These are phyloP conservation scores for Pseudopithomyces maydicus DNA, from an alignment of 2,329 filamentous ascomycete species.

Conservation along the genomic window DNA sequence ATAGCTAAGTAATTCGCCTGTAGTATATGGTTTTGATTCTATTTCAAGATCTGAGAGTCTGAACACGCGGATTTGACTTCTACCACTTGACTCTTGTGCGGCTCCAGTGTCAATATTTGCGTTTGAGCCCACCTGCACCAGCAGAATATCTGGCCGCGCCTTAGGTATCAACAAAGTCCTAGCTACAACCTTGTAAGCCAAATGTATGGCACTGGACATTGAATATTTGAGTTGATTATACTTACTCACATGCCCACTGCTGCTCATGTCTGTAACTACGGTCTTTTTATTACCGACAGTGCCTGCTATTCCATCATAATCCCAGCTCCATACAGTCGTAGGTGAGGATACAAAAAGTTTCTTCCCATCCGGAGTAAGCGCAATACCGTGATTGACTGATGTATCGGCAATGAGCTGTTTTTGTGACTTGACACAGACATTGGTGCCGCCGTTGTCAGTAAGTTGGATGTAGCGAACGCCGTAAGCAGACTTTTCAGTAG, in stretches of 20 bases:
- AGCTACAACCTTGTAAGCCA: neutral
- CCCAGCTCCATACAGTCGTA: slow-evolving; percentile 22
- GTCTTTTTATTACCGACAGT: slow-evolving; percentile 28
- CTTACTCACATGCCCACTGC: slow-evolving; percentile 17
- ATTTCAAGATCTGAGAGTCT: slow-evolving; percentile 46
- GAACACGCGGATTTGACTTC: slow-evolving; percentile 66
- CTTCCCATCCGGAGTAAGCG: slow-evolving; percentile 26
- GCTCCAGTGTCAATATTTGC: slow-evolving; percentile 64
- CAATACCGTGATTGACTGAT: slow-evolving; percentile 29
- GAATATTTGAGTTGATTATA: neutral
- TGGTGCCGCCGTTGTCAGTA: slow-evolving; percentile 24
- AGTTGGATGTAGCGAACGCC: slow-evolving; percentile 26
- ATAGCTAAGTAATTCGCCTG: slow-evolving; percentile 61
- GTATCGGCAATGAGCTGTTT: slow-evolving; percentile 24
- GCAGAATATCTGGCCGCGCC: slow-evolving; percentile 50
- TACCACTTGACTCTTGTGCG: slow-evolving; percentile 56
- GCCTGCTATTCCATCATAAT: slow-evolving; percentile 25
- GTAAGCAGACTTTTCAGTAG: slow-evolving; percentile 19
- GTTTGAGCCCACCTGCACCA: slow-evolving; percentile 68
- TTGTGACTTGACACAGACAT: slow-evolving; percentile 23
- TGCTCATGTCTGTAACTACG: slow-evolving; percentile 27
- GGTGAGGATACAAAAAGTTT: slow-evolving; percentile 27
- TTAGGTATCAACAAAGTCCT: slow-evolving; percentile 23
- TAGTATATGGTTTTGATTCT: slow-evolving; percentile 49
- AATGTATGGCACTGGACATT: neutral